These are phyloP conservation scores for Talaromyces funiculosus DNA, from an alignment of 2,329 filamentous ascomycete genomes.

Conservation along the genomic window DNA sequence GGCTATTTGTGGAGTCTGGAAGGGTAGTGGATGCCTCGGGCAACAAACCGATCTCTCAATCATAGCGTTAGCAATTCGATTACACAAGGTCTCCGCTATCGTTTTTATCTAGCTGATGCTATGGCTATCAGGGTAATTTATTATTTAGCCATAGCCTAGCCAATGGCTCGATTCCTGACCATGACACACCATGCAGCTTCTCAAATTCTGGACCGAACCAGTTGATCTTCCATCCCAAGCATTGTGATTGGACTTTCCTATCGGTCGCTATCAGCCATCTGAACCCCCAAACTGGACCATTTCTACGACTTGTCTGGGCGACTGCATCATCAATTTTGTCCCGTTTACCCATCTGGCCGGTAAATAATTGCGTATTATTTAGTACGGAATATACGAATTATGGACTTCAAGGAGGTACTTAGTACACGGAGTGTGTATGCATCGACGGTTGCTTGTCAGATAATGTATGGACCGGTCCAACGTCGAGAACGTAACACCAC, in stretches of 20 bases:
- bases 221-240: background rate
- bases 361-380: background rate
- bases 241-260: conserved; percentile 1
- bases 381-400: background rate
- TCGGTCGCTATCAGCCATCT: background rate
- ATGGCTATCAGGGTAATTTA: background rate
- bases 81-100: conserved; percentile 7
- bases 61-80: conserved; percentile 9
- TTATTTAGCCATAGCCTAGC: background rate
- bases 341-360: background rate
- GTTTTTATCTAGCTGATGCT: background rate
- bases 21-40: conserved; percentile 3
- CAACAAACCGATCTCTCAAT: background rate
- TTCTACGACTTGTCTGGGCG: background rate
- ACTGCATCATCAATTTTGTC: background rate
- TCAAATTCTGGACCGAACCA: background rate
- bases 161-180: background rate
- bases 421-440: background rate
- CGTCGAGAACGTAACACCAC: background rate
- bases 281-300: background rate
- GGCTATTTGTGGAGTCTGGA: conserved; percentile 7
- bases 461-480: too few species aligned
- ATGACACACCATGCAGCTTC: background rate
- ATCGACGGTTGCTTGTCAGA: background rate
- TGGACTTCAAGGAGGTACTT: too few species aligned